Conservation (phyloP, 2,329 filamentous ascomycete genomes). For the Talaromyces albobiverticillius region DNA sequence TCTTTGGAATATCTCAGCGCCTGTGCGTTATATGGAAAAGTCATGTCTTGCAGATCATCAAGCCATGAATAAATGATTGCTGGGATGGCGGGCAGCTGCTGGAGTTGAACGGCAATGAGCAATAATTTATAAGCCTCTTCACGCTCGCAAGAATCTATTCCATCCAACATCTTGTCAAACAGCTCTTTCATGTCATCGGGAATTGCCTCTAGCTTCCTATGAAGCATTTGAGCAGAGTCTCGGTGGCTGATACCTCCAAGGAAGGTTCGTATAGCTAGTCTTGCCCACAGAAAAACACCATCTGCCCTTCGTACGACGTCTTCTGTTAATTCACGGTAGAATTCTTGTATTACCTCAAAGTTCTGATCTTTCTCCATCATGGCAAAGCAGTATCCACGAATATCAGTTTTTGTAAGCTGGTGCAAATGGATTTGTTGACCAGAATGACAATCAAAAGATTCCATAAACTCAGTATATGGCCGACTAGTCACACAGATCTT, state of each 20-base stretch:
- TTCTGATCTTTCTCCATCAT: constrained; percentile 12
- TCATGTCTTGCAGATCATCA: constrained; percentile 1
- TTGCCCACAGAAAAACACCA: constrained; percentile 27
- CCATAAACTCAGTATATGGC: background rate
- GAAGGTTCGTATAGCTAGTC: constrained; percentile 21
- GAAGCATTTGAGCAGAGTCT: constrained; percentile 14
- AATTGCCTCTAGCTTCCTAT: constrained; percentile 16
- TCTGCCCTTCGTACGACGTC: constrained; percentile 11
- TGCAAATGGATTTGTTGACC: background rate
- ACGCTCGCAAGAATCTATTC: constrained; percentile 15
- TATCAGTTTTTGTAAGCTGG: background rate
- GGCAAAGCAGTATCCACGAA: background rate
- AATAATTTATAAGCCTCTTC: constrained; percentile 14
- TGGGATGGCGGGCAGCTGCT: background rate
- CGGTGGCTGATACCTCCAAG: constrained; percentile 17
- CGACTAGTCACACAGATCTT: constrained; percentile 16
- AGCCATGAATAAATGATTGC: constrained; percentile 7
- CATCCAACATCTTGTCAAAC: constrained; percentile 20
- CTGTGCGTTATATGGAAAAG: background rate
- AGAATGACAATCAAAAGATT: no score
- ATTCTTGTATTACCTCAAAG: constrained; percentile 5
- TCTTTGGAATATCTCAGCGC: background rate
- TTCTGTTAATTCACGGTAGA: constrained; percentile 4
- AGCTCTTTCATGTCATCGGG: constrained; percentile 20
- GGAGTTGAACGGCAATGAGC: background rate